phyloP scores from a whole-genome alignment of 1,284 basidiomycete genomes.

The Neotropicomus parvogracilis region DNA sequence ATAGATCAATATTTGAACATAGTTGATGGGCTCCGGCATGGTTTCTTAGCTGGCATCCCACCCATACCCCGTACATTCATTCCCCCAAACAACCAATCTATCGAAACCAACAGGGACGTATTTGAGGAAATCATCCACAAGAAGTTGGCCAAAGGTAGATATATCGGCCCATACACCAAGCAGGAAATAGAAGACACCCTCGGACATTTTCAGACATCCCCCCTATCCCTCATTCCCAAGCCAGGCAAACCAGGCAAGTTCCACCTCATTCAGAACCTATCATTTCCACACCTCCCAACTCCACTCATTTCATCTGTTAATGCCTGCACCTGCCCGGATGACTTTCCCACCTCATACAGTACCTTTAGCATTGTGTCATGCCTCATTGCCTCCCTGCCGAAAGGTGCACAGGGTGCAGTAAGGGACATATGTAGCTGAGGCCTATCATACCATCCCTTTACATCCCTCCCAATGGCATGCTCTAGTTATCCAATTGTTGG shows the following conservation, averaged over 20 bases:
- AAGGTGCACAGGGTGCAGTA: neutral
- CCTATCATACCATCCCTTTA: conserved; percentile 6
- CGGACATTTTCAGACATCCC: neutral
- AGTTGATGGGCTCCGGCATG: neutral
- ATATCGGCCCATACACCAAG: neutral
- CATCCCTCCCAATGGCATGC: neutral
- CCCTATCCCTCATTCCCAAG: neutral
- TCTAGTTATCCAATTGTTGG: neutral
- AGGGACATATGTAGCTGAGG: conserved; percentile 3
- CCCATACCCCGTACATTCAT: neutral
- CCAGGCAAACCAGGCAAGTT: neutral
- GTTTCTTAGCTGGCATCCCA: neutral
- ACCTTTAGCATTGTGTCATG: neutral
- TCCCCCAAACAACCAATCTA: neutral
- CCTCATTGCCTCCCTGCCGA: accelerated
- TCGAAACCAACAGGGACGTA: neutral
- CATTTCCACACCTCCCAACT: neutral
- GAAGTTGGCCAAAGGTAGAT: neutral
- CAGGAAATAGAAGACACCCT: neutral
- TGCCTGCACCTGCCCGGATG: neutral
- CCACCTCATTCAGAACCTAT: neutral
- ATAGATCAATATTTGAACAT: neutral
- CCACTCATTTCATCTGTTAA: conserved; percentile 6
- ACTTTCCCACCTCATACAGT: too few relatives aligned
- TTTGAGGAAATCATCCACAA: neutral